Conservation (phyloP, 345 rosid species). For the Cardamine chenopodiifolia region DNA sequence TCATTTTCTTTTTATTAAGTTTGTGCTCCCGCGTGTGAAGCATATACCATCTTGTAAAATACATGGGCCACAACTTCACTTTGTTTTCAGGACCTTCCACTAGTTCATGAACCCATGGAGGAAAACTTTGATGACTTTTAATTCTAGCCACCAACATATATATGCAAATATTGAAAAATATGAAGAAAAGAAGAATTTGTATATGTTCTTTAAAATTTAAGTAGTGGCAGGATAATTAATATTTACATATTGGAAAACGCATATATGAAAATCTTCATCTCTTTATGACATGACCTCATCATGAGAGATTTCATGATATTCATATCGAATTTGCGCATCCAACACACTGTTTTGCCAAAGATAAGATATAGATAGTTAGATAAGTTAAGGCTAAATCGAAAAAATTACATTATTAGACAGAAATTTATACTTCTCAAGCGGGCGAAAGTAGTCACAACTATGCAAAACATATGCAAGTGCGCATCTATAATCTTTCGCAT, state of each 20-base stretch:
- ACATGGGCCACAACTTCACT: neutral
- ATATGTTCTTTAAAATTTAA: too few species aligned
- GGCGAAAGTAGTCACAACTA: neutral
- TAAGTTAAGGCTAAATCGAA: too few species aligned
- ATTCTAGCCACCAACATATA: neutral
- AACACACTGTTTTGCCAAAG: neutral
- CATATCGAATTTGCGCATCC: neutral
- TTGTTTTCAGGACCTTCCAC: neutral
- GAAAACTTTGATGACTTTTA: neutral
- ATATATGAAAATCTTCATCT: neutral
- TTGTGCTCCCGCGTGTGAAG: neutral
- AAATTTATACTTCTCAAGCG: neutral
- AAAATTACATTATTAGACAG: too few species aligned
- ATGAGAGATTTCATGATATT: neutral
- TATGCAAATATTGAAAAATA: too few species aligned
- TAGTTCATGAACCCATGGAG: neutral
- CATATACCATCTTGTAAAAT: neutral
- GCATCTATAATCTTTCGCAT: neutral
- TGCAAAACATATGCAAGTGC: neutral
- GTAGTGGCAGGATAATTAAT: neutral
- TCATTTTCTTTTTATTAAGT: neutral
- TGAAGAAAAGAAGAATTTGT: too few species aligned
- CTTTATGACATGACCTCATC: neutral
- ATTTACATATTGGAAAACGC: neutral
- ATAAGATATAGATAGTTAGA: too few species aligned